Conservation (phyloP, 257 asterid species). For the Henckelia pumila region DNA sequence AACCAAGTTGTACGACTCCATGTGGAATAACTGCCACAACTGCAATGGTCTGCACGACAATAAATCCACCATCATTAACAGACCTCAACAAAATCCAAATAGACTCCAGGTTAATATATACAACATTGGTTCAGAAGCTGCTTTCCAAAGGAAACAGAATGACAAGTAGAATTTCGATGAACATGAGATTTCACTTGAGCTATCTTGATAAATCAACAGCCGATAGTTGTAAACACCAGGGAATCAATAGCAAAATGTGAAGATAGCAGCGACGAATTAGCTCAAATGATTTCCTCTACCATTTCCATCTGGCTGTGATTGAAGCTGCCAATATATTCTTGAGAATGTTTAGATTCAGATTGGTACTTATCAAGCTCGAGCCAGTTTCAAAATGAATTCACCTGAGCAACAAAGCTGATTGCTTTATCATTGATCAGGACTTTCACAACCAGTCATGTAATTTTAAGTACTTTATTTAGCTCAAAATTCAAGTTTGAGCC, state of each 20-base stretch:
- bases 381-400: neutral
- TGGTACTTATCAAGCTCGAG: neutral
- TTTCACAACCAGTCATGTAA: neutral
- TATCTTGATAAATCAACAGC: conserved; percentile 3
- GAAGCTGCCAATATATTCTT: neutral
- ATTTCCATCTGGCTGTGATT: neutral
- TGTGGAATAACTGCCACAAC: conserved; percentile 75
- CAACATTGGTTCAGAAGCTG: conserved; percentile 14
- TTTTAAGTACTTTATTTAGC: neutral
- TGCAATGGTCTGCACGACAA: conserved; percentile 74
- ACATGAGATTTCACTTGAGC: conserved; percentile 1
- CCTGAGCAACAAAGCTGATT: neutral
- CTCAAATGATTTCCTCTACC: neutral
- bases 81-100: conserved; percentile 23
- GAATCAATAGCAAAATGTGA: neutral
- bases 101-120: conserved; percentile 5
- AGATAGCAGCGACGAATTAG: neutral
- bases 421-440: neutral
- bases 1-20: conserved; percentile 88
- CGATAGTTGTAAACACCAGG: neutral
- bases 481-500: neutral
- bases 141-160: conserved; percentile 13
- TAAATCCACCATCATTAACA: conserved; percentile 12
- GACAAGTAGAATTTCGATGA: neutral
- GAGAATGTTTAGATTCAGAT: conserved; percentile 3